Evolutionary conservation across 306 rosid genomes (phyloP), one percentile per base, ranked within the genome.

Genomic region (Dicorynia guianensis): DNA sequence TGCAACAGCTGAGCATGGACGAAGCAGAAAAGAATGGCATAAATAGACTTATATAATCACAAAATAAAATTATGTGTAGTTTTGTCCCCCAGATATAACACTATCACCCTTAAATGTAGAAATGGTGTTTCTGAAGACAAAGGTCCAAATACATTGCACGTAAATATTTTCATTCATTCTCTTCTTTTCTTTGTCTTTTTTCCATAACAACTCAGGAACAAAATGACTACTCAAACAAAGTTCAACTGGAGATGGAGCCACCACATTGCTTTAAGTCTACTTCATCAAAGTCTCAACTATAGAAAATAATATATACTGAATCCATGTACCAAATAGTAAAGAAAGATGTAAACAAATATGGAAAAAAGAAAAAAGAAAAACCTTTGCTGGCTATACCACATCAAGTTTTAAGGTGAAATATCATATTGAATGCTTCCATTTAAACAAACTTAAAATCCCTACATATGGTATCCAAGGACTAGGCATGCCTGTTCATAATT

Each of bases 1-100:
- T 4, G 99, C 99, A 87, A 95, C 97, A 59, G 99, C 99, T 95
- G 90, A 75, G 18, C 64, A 75, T 54, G 66, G 40, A 58, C 79
- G 49, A 71, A 50, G 66, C 69, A 47, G 61, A 59, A 50, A 50
- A 58, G 68, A 60, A 56, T 58, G 50, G 50, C 25, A 58, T 66
- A 43, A 30, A 11, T 58, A 76, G 40, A 84, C 49, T 60, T 59
- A 53, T 74, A 36, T 40, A 44, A 47, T 49, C 18, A 60, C n/a
- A 75, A 17, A 53, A 52, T n/a, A 52, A 63, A 39, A 25, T 10
- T 44, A 20, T 20, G 18, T 63, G 69, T 38, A 66, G 17, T n/a
- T n/a, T 67, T 58, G 43, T n/a, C 50, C 8, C n/a, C 75, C 67
- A 33, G 67, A 19, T 46, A 71, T 36, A 19, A 38, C 35, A 38